Evolutionary conservation across 768 basidiomycete species (phyloP).

Genomic region (Suillus paluster): DNA sequence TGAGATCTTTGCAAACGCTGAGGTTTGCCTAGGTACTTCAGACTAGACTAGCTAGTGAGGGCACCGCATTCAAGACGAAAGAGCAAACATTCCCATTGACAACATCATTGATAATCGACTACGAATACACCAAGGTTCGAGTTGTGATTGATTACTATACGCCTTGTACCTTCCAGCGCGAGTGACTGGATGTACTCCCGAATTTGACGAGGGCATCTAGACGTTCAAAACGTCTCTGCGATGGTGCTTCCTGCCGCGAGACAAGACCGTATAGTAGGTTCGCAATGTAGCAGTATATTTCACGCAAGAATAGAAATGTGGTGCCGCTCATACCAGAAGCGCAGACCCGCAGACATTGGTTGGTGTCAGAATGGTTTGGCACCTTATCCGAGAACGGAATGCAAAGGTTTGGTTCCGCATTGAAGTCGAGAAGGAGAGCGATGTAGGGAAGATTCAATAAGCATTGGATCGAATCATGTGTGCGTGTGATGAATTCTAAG

Average conservation of each 20-base stretch:
- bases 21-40: too few relatives aligned
- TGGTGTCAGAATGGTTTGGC: not conserved
- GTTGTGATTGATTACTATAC: not conserved
- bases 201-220: not conserved
- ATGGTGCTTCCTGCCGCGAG: not conserved
- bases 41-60: too few relatives aligned
- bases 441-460: constrained; percentile 1
- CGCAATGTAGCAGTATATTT: not conserved
- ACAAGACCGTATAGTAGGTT: not conserved
- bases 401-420: not conserved
- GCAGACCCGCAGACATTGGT: constrained; percentile 1
- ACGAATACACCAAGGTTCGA: too few relatives aligned
- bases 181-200: not conserved
- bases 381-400: not conserved
- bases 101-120: too few relatives aligned
- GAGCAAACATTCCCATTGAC: too few relatives aligned
- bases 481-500: not conserved
- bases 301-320: not conserved
- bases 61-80: too few relatives aligned
- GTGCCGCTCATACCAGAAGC: not conserved
- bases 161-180: not conserved
- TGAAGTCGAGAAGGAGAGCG: constrained; percentile 2
- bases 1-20: too few relatives aligned
- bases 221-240: not conserved
- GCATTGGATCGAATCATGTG: not conserved